phyloP scores from a whole-genome alignment of 1,139 yeast species.

The Candida neerlandica region DNA sequence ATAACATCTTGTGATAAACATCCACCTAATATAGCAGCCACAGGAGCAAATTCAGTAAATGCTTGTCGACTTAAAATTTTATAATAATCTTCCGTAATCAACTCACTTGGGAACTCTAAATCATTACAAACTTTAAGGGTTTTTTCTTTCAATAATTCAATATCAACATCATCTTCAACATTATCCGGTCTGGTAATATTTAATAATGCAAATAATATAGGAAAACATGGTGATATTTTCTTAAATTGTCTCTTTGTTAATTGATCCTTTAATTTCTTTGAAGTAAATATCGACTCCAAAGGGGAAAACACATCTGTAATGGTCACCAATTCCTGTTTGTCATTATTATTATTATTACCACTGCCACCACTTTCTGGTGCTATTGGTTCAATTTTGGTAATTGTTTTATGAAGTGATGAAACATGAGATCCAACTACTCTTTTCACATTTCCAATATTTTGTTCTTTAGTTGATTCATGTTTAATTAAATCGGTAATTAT shows the following conservation, averaged over 20 bases:
- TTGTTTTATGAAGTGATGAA: constrained; percentile 48
- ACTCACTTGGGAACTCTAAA: constrained; percentile 40
- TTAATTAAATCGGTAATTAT: constrained; percentile 75
- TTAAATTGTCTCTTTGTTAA: constrained; percentile 58
- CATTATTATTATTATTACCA: constrained; percentile 25
- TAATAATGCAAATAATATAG: constrained; percentile 61
- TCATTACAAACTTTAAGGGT: constrained; percentile 27
- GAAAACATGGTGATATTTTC: constrained; percentile 61
- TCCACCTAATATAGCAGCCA: constrained; percentile 90
- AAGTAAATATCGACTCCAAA: constrained; percentile 31
- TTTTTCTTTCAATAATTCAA: constrained; percentile 31
- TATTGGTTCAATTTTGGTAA: constrained; percentile 44
- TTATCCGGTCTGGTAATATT: constrained; percentile 33
- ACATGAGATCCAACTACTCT: constrained; percentile 49
- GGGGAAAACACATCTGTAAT: constrained; percentile 56
- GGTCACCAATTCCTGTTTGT: constrained; percentile 55
- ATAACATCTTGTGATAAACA: constrained; percentile 88
- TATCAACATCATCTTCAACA: constrained; percentile 30
- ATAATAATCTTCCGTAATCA: constrained; percentile 40
- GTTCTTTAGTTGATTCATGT: constrained; percentile 51
- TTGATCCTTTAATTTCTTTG: constrained; percentile 45
- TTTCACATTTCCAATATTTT: constrained; percentile 53
- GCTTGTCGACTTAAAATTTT: constrained; percentile 50
- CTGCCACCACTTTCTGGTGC: too few relatives aligned
- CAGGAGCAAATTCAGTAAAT: constrained; percentile 77